Conservation (phyloP, 768 basidiomycete species). For the Sporobolomyces phaffii region DNA sequence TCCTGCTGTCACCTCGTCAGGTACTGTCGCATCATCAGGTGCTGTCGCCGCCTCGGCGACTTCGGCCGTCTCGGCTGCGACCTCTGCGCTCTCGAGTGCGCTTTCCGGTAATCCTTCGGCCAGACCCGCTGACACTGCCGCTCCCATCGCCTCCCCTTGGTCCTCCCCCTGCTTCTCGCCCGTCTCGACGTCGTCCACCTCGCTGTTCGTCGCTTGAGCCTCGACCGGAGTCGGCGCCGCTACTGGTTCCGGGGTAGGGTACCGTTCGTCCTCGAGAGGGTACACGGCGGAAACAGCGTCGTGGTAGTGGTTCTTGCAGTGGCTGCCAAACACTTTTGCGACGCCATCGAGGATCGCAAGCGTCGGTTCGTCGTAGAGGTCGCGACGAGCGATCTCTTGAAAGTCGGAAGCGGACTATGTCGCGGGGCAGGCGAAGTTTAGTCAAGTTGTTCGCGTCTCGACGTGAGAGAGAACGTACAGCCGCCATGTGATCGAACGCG, state of each 20-base stretch:
- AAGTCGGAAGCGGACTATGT: slow-evolving; percentile 52
- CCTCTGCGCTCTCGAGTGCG: slow-evolving; percentile 9
- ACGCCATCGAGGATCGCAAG: slow-evolving; percentile 57
- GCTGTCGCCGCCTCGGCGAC: slow-evolving; percentile 34
- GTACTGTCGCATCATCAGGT: slow-evolving; percentile 29
- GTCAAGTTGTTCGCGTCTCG: background rate
- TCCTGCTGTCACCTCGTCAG: slow-evolving; percentile 14
- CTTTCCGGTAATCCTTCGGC: background rate
- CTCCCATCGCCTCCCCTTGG: too few species aligned
- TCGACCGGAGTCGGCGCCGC: too few species aligned
- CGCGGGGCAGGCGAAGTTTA: background rate
- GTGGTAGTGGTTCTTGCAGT: slow-evolving; percentile 73
- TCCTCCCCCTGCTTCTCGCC: too few species aligned
- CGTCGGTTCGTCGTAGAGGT: slow-evolving; percentile 56
- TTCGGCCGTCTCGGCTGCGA: slow-evolving; percentile 26
- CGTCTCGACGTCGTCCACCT: slow-evolving; percentile 12
- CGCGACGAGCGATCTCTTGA: slow-evolving; percentile 58
- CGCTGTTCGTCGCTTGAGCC: background rate
- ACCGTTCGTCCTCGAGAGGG: slow-evolving; percentile 45
- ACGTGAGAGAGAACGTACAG: slow-evolving; percentile 14
- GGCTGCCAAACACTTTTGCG: slow-evolving; percentile 60
- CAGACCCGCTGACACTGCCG: too few species aligned
- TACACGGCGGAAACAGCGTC: slow-evolving; percentile 73
- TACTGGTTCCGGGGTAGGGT: slow-evolving; percentile 13
- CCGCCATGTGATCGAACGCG: slow-evolving; percentile 67